A percentile compares a stretch with the other conserved stretches of the same genome.
phyloP scores from a whole-genome alignment of 495 filamentous ascomycete species.

The Clohesyomyces aquaticus region DNA sequence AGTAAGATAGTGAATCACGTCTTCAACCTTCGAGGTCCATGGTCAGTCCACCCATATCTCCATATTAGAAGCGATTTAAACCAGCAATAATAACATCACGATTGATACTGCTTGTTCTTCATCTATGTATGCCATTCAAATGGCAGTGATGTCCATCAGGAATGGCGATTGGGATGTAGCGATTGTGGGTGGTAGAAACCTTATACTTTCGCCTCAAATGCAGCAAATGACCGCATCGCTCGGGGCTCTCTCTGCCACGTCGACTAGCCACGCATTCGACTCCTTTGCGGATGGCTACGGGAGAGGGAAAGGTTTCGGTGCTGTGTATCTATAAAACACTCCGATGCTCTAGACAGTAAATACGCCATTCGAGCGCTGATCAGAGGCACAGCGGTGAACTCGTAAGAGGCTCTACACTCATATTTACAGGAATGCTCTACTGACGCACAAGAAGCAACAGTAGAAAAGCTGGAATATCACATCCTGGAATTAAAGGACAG shows the following conservation, averaged over 20 bases:
- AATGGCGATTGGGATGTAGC: conserved; percentile 42
- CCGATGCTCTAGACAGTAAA: conserved; percentile 45
- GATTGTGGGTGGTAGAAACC: conserved; percentile 43
- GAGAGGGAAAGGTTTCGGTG: conserved; percentile 41
- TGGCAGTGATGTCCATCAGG: conserved; percentile 31
- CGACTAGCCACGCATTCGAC: conserved; percentile 31
- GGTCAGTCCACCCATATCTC: conserved; percentile 16
- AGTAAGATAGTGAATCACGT: conserved; percentile 27
- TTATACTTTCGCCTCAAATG: conserved; percentile 52
- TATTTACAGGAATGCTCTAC: too few species aligned
- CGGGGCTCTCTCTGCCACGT: conserved; percentile 22
- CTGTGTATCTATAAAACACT: conserved; percentile 48
- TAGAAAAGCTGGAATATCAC: conserved; percentile 13
- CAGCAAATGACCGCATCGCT: neutral
- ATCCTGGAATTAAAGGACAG: conserved; percentile 20
- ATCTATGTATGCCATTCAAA: conserved; percentile 42
- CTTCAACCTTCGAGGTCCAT: conserved; percentile 38
- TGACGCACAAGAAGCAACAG: too few species aligned
- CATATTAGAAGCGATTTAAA: neutral
- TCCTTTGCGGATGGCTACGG: conserved; percentile 28
- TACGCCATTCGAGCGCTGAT: conserved; percentile 52
- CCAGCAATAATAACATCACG: neutral
- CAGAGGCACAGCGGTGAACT: conserved; percentile 46
- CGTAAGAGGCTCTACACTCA: too few species aligned
- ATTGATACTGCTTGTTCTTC: conserved; percentile 36